A percentile compares a stretch with the other conserved stretches of the same genome.
These are phyloP conservation scores for Yueomyces sp. DNA, from an alignment of 805 yeast species.

Conservation along the genomic window DNA sequence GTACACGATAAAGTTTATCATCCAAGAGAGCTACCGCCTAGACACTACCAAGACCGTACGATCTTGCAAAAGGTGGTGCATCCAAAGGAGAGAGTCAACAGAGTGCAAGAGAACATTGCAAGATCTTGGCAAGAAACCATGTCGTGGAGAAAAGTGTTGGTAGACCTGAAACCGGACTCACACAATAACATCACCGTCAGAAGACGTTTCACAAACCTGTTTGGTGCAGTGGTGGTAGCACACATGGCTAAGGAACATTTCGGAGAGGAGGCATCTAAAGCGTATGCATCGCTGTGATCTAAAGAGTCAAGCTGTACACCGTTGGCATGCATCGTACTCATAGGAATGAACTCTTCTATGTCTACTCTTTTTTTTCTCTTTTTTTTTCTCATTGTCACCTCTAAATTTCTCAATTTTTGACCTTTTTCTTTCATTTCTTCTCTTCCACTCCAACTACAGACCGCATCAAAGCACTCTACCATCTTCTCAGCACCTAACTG, in stretches of 20 bases:
- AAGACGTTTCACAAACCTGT: constrained; percentile 69
- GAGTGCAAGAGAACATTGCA: constrained; percentile 59
- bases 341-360: too few species aligned
- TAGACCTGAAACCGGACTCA: constrained; percentile 76
- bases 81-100: constrained; percentile 20
- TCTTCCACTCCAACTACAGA: too few species aligned
- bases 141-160: constrained; percentile 84
- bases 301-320: too few species aligned
- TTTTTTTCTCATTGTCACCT: too few species aligned
- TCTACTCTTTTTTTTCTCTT: too few species aligned
- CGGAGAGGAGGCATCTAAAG: constrained; percentile 14
- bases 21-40: constrained; percentile 52
- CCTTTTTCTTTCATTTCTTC: too few species aligned
- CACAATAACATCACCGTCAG: constrained; percentile 86
- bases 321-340: too few species aligned
- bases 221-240: constrained; percentile 88
- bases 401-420: too few species aligned
- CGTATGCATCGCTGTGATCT: constrained; percentile 1
- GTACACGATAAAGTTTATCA: constrained; percentile 71
- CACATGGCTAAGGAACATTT: constrained; percentile 53
- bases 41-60: constrained; percentile 24
- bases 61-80: constrained; percentile 17
- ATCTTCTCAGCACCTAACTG: too few species aligned
- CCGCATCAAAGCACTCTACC: too few species aligned
- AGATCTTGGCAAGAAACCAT: constrained; percentile 71